phyloP scores from a whole-genome alignment of 1,284 basidiomycete genomes.

The Tremellales sp. region DNA sequence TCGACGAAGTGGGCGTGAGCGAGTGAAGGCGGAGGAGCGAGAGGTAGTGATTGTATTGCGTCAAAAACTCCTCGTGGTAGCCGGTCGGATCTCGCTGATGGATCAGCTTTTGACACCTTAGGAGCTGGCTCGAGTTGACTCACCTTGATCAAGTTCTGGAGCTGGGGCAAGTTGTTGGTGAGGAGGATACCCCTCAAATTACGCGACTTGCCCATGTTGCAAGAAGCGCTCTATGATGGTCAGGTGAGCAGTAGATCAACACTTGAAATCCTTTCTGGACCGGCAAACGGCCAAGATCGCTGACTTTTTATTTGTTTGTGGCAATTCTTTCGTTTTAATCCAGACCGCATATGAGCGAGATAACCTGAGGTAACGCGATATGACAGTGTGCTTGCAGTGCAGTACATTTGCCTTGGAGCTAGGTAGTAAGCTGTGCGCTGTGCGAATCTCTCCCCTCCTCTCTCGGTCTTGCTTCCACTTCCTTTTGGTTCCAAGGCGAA shows the following conservation, averaged over 20 bases:
- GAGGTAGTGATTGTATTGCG: conserved; percentile 96
- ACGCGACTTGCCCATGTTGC: conserved; percentile 40
- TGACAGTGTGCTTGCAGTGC: too few species aligned
- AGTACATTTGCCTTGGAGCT: too few species aligned
- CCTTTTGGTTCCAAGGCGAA: too few species aligned
- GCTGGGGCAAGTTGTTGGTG: conserved; percentile 57
- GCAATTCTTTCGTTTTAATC: background rate
- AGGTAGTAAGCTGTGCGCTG: too few species aligned
- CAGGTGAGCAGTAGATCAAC: too few species aligned
- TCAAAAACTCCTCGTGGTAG: conserved; percentile 96
- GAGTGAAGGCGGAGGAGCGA: conserved; percentile 70
- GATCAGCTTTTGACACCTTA: conserved; percentile 32
- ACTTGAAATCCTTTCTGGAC: background rate
- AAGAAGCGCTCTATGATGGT: background rate
- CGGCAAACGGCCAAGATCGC: background rate
- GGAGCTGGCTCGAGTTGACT: conserved; percentile 1
- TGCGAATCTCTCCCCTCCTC: too few species aligned
- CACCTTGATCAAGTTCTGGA: conserved; percentile 91
- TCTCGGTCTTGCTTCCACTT: too few species aligned
- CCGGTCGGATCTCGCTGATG: conserved; percentile 70
- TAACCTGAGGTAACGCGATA: too few species aligned
- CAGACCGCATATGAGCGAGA: too few species aligned
- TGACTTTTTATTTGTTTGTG: background rate
- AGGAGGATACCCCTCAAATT: conserved; percentile 49
- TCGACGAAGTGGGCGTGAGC: conserved; percentile 27